Evolutionary conservation across 73 alveolate genomes (phyloP), one percentile per base, ranked within the genome.

Genomic region (Symbiodinium pilosum): DNA sequence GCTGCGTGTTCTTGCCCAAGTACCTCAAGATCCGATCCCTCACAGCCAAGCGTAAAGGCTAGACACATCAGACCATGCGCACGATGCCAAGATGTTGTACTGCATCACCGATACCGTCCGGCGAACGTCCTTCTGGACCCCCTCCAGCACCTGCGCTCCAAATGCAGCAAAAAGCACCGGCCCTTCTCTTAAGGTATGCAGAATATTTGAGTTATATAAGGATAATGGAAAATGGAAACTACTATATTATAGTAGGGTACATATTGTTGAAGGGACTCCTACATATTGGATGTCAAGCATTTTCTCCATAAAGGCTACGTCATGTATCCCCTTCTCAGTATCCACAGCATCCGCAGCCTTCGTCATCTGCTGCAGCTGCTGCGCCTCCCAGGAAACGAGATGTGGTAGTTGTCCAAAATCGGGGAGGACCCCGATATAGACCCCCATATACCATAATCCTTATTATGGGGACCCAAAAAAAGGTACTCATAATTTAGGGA

Each of bases 1-100:
- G 95, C 86, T 88, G 95, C 1, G 95, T 88, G 86, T 88, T 88
- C 75, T 88, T 88, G 68, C 95, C 95, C 86, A 88, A 36, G 71
- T 88, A 88, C 95, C 95, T 88, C 24, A 32, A 51, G n/a, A n/a
- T n/a, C n/a, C 69, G 16, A 12, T 28, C 21, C 26, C 39, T 39
- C 84, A n/a, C n/a, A n/a, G n/a, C n/a, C n/a, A n/a, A n/a, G n/a
- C 89, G n/a, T 8, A 32, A 34, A 20, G 0, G 40, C 42, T 26
- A 6, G 21, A 59, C 77, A 75, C 34, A 8, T 14, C 59, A 47
- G 59, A 47, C 59, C 59, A 47, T 47, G 59, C 56, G 68, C 86
- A 88, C 95, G 95, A 88, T 42, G 95, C 95, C 95, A 88, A 41
- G 39, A 88, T 88, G 95, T 88, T 88, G 95, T 88, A 88, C 86